Percentiles rank a stretch among this genome's conserved stretches.
Conservation (phyloP, 257 asterid genomes). For the Anisodus acutangulus region DNA sequence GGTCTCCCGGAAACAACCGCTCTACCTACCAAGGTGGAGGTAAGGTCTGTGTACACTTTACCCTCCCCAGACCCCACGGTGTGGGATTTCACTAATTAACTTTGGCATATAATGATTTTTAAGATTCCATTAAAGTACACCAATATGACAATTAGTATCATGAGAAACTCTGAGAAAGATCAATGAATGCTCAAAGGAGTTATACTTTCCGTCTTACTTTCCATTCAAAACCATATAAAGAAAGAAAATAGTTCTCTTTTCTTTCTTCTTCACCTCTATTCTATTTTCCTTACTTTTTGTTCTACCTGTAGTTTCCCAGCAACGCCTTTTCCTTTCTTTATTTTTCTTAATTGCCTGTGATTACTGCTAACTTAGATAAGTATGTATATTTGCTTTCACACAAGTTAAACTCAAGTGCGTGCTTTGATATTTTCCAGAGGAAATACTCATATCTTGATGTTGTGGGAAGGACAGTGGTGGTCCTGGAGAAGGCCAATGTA, state of each 20-base stretch:
- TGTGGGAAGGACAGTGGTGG: slow-evolving; percentile 92
- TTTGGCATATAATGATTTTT: background rate
- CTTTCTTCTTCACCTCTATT: background rate
- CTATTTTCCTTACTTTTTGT: slow-evolving; percentile 2
- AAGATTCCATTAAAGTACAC: background rate
- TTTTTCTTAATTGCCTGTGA: slow-evolving; percentile 1
- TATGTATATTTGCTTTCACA: background rate
- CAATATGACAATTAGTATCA: background rate
- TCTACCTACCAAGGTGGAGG: too few species aligned
- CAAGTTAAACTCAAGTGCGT: slow-evolving; percentile 37
- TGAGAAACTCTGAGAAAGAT: slow-evolving; percentile 17
- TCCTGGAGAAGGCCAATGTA: slow-evolving; percentile 82
- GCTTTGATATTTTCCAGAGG: slow-evolving; percentile 64
- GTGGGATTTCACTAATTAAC: background rate
- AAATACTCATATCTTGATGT: slow-evolving; percentile 96
- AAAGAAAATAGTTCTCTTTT: background rate
- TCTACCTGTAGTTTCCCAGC: background rate
- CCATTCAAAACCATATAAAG: slow-evolving; percentile 8
- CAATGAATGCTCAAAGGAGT: background rate
- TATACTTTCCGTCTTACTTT: slow-evolving; percentile 17
- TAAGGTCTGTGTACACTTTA: too few species aligned
- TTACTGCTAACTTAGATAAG: background rate
- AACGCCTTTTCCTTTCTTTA: background rate
- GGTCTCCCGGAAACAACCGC: too few species aligned
- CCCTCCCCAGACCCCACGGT: too few species aligned